Base-by-base conservation (phyloP, 2,329 filamentous ascomycete species). In the Alternaria panax region DNA sequence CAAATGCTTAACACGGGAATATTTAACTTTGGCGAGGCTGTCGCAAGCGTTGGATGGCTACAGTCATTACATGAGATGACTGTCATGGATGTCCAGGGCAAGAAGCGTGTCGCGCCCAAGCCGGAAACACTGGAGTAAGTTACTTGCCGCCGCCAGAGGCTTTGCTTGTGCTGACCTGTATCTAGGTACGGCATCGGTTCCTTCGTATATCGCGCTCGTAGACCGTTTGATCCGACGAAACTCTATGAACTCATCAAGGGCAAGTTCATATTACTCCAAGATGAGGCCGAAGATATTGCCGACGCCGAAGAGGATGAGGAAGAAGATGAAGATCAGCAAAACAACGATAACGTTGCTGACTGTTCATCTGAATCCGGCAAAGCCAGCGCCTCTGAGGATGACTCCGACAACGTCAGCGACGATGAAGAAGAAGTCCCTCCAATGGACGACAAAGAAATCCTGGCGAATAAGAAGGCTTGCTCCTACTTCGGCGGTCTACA, bases 21-120 rank as follows among this genome's bases (percentile, higher is more conserved):
- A 36, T 92, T 92, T 74, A 84, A 86, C 62, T 85, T 90, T 32
- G 83, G 88, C 36, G 84, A 85, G 28, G 88, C 89, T 0, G 85
- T 88, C 54, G 83, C 86, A 0, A 87, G 88, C 1, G 86, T 87
- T 14, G 90, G 90, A 0, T 92, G 90, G 90, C 78, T 92, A 41
- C 85, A 87, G 63, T 89, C 89, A 65, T 76, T 92, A 30, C 88
- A 90, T 55, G 88, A 86, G 61, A 88, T 91, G 86, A 88, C 86
- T 0, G 75, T 87, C 5, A 82, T 86, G 27, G 84, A 88, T 68
- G 85, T 87, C 24, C 79, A 80, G 25, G 81, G 80, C 16, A 80
- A 79, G 55, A 86, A 86, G 25, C 82, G 84, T 2, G 72, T 89
- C 50, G 87, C 86, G 0, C 88, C 88, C 0, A 90, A 87, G 70